These are phyloP conservation scores for Corylus avellana DNA, from an alignment of 306 rosid genomes.

Conservation along the genomic window DNA sequence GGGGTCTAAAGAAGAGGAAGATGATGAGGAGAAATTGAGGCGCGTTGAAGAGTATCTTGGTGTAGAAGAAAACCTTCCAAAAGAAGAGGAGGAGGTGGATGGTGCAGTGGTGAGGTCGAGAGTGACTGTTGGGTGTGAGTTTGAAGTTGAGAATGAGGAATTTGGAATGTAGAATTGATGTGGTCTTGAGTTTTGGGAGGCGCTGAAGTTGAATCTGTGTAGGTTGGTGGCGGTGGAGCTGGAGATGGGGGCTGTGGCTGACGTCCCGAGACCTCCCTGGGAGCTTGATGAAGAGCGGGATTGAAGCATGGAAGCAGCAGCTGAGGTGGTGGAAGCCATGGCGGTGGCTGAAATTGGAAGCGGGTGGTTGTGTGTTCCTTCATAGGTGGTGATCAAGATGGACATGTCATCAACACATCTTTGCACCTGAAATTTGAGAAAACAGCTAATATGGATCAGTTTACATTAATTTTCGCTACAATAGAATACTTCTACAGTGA, in stretches of 20 bases:
- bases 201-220: constrained; percentile 29
- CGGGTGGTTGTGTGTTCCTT: constrained; percentile 74
- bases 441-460: not conserved
- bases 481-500: not conserved
- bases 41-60: constrained; percentile 29
- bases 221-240: constrained; percentile 19
- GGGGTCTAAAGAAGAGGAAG: constrained; percentile 33
- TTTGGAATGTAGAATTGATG: constrained; percentile 37
- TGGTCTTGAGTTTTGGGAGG: constrained; percentile 28
- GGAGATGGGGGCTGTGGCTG: constrained; percentile 31
- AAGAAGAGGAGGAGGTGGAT: constrained; percentile 30
- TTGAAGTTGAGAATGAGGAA: constrained; percentile 47
- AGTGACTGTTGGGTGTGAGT: constrained; percentile 63
- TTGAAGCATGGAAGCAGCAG: constrained; percentile 66
- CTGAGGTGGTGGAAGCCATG: constrained; percentile 70
- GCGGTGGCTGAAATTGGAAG: constrained; percentile 67
- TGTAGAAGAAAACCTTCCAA: constrained; percentile 29
- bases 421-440: constrained; percentile 58
- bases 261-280: constrained; percentile 23
- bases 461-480: not conserved
- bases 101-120: constrained; percentile 48
- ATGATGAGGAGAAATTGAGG: constrained; percentile 39
- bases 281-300: constrained; percentile 44
- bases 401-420: constrained; percentile 70
- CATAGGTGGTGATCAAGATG: constrained; percentile 69